Evolutionary conservation across 2,329 filamentous ascomycete genomes (phyloP).

Genomic region (Colletotrichum shisoi): DNA sequence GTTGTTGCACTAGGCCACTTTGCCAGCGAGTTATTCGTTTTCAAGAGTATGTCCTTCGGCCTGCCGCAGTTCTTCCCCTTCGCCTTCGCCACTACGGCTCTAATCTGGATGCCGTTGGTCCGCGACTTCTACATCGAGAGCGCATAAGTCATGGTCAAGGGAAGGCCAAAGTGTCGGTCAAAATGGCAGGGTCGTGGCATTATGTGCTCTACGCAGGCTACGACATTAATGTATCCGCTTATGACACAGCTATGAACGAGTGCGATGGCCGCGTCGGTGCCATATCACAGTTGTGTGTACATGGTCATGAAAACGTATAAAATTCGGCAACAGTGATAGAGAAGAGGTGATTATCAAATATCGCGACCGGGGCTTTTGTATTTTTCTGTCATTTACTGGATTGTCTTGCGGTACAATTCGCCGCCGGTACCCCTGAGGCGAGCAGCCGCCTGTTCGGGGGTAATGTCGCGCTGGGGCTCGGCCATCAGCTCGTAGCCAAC

Average conservation of each 20-base stretch:
- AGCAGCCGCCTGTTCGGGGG: conserved; percentile 90
- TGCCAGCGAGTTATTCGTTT: conserved; percentile 80
- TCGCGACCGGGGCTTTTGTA: not conserved
- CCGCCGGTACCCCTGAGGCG: conserved; percentile 79
- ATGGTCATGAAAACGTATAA: not conserved
- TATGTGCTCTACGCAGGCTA: not conserved
- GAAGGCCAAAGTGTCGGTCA: too few species aligned
- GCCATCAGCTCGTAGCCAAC: conserved; percentile 97
- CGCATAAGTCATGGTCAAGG: conserved; percentile 2
- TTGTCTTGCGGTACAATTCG: conserved; percentile 79
- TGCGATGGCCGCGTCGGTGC: not conserved
- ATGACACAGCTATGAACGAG: not conserved
- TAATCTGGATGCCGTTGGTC: conserved; percentile 71
- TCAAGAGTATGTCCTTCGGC: conserved; percentile 74
- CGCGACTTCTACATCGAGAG: conserved; percentile 71
- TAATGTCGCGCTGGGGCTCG: conserved; percentile 98
- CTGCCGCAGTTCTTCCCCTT: conserved; percentile 65
- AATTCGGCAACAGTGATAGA: not conserved
- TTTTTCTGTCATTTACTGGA: conserved; percentile 44
- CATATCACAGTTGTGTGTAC: not conserved
- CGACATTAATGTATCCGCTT: not conserved
- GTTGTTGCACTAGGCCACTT: conserved; percentile 80
- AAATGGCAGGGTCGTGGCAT: not conserved
- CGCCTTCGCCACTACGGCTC: conserved; percentile 58
- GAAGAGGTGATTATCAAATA: not conserved